Conservation (phyloP, 2,329 filamentous ascomycete species). For the Diplodia scrobiculata region DNA sequence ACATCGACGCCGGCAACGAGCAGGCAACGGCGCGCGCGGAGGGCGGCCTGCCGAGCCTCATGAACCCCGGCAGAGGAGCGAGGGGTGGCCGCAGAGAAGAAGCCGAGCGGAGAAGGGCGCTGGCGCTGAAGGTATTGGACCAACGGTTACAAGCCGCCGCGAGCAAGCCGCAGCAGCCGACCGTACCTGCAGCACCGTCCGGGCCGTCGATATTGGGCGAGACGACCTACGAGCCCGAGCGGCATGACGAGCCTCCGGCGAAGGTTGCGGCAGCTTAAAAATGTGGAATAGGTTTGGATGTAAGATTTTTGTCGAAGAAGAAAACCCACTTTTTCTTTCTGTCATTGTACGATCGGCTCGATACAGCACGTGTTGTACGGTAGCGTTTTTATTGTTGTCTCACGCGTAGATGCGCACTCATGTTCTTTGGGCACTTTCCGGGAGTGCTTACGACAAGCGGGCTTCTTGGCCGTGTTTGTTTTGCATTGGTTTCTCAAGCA, state of each 20-base stretch:
- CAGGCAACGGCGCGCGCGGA: slow-evolving; percentile 68
- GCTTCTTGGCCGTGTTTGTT: neutral
- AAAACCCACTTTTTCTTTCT: slow-evolving; percentile 5
- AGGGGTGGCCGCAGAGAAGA: slow-evolving; percentile 74
- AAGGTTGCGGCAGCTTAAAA: neutral
- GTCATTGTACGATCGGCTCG: slow-evolving; percentile 18
- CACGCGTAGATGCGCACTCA: slow-evolving; percentile 7
- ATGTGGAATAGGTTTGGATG: neutral
- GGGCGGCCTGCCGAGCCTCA: slow-evolving; percentile 61
- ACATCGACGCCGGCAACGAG: slow-evolving; percentile 72
- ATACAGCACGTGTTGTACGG: neutral
- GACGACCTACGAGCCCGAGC: slow-evolving; percentile 49
- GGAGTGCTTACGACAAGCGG: neutral
- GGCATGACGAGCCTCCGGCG: slow-evolving; percentile 36
- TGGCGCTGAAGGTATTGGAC: slow-evolving; percentile 89
- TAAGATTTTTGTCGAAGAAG: neutral
- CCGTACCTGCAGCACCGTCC: slow-evolving; percentile 48
- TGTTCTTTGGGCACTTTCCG: neutral
- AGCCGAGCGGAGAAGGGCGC: slow-evolving; percentile 81
- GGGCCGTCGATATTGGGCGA: slow-evolving; percentile 45
- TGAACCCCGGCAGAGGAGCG: slow-evolving; percentile 53
- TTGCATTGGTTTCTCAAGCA: slow-evolving; percentile 3
- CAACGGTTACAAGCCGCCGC: slow-evolving; percentile 87
- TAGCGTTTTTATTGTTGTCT: neutral
- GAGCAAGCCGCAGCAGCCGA: slow-evolving; percentile 42